Evolutionary conservation across 2,329 filamentous ascomycete species (phyloP), one percentile per base, ranked within the genome.

Genomic region (Fusarium sp.): DNA sequence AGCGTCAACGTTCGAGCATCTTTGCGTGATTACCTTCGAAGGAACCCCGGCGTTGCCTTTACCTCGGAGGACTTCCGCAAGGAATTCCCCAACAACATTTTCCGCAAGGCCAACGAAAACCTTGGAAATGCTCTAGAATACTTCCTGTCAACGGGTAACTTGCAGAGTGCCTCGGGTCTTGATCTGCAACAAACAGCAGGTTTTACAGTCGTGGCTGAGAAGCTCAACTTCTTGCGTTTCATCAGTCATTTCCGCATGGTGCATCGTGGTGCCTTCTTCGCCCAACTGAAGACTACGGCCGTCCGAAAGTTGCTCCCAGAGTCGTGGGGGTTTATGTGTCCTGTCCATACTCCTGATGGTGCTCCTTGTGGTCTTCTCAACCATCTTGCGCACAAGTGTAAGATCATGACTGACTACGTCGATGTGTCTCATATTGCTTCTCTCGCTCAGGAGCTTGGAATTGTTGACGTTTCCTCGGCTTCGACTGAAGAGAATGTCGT

Each of bases 171-270:
- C 20, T 97, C 94, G 36, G 96, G 96, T 74, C 88, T 99, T 45
- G 96, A 99, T 87, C 83, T 98, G 79, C 96, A 98, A 81, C 96
- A 99, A 83, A 92, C 93, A 0, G 96, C 96, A 18, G 96, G 96
- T 72, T 99, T 97, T 83, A 97, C 94, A 0, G 95, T 99, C 57
- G 95, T 98, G 58, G 96, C 96, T 6, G 96, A 99, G 82, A 98
- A 98, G 88, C 96, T 99, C 81, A 99, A 99, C 85, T 99, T 98
- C 82, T 91, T 97, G 79, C 94, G 96, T 79, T 99, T 98, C 85
- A 97, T 99, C 85, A 96, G 94, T 83, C 96, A 99, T 83, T 99
- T 99, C 89, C 93, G 96, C 76, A 98, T 98, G 95, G 94, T 99
- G 66, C 96, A 99, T 85, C 91, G 96, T 91, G 96, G 96, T 87